Conservation (phyloP, 306 rosid genomes). For the Prunus mira region DNA sequence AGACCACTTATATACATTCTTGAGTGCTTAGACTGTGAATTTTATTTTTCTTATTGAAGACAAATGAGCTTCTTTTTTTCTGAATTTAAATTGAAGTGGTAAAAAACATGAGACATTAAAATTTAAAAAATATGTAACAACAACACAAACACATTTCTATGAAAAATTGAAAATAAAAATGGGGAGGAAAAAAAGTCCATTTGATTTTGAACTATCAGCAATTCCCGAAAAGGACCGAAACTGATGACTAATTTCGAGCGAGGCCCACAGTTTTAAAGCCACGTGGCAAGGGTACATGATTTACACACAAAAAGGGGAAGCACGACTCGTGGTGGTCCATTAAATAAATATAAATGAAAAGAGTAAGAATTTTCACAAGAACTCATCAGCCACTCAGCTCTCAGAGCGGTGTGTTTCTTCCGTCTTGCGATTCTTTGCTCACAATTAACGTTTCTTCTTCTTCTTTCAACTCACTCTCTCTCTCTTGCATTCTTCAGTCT, state of each 20-base stretch:
- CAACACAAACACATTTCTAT: background rate
- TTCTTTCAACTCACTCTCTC: background rate
- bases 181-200: background rate
- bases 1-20: background rate
- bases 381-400: conserved; percentile 13
- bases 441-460: background rate
- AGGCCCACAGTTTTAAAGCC: background rate
- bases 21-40: background rate
- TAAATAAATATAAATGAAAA: background rate
- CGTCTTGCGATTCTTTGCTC: background rate
- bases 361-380: background rate
- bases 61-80: background rate
- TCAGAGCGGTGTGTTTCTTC: background rate
- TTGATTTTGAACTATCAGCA: background rate
- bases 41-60: background rate
- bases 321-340: background rate
- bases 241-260: background rate
- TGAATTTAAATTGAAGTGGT: background rate
- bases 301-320: background rate
- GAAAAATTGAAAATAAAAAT: background rate
- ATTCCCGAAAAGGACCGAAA: background rate
- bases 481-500: background rate
- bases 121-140: too few species aligned
- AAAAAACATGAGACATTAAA: background rate
- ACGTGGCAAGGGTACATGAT: conserved; percentile 7